phyloP scores from a whole-genome alignment of 2,329 filamentous ascomycete genomes.

The Claviceps quebecensis region DNA sequence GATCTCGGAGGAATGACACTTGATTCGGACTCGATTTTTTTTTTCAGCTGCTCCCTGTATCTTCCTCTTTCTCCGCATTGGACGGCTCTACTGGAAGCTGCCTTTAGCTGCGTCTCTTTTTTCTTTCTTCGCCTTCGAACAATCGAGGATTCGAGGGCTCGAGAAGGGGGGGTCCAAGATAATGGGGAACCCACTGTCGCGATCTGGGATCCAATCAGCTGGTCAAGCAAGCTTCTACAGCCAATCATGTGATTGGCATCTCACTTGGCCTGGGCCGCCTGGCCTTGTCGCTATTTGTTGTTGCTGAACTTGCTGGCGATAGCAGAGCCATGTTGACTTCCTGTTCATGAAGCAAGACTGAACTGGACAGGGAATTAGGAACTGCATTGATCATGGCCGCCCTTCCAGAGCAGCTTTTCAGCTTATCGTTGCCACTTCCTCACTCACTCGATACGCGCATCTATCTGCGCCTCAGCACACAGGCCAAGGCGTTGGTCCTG shows the following conservation, averaged over 20 bases:
- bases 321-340: too few species aligned
- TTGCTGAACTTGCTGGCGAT: not conserved
- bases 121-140: too few species aligned
- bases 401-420: not conserved
- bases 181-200: too few species aligned
- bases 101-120: too few species aligned
- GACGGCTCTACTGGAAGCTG: too few species aligned
- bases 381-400: not conserved
- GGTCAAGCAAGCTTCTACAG: not conserved
- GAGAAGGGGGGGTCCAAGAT: too few species aligned
- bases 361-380: not conserved
- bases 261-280: not conserved
- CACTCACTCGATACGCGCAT: constrained; percentile 46
- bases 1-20: not conserved
- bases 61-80: not conserved
- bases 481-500: constrained; percentile 43
- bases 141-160: too few species aligned
- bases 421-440: constrained; percentile 46
- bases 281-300: not conserved
- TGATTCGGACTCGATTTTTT: not conserved
- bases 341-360: not conserved
- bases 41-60: not conserved
- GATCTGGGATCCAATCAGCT: too few species aligned
- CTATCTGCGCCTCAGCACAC: constrained; percentile 44
- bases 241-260: constrained; percentile 9